Evolutionary conservation across 129 eudicot genomes (phyloP).

Genomic region (Helichrysum umbraculigerum): DNA sequence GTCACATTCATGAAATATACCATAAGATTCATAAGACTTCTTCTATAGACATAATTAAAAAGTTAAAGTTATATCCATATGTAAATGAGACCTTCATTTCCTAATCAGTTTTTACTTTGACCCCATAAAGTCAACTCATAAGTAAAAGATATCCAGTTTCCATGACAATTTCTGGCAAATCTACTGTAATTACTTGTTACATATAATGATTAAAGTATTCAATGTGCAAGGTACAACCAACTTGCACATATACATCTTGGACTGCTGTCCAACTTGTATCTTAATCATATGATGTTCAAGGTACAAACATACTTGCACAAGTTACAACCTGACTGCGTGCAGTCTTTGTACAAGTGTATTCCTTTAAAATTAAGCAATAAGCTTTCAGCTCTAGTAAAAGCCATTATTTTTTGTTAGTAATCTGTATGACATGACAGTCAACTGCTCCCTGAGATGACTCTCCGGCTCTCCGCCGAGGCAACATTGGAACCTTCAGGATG

Average conservation of each 20-base stretch:
- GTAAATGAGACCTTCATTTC: constrained; percentile 25
- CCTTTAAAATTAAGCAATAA: background rate
- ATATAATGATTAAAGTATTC: background rate
- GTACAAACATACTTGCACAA: background rate
- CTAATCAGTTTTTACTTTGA: constrained; percentile 25
- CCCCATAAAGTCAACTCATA: constrained; percentile 28
- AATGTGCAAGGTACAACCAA: constrained; percentile 21
- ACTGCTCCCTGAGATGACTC: no score
- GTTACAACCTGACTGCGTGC: background rate
- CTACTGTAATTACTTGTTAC: constrained; percentile 23
- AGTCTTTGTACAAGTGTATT: constrained; percentile 5
- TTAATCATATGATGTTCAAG: background rate
- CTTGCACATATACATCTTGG: constrained; percentile 1
- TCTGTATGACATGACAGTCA: no score
- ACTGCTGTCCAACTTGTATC: background rate
- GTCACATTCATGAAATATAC: no score
- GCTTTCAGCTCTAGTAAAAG: background rate
- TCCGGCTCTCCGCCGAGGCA: no score
- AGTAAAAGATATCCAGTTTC: constrained; percentile 13
- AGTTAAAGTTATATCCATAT: constrained; percentile 9
- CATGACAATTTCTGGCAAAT: constrained; percentile 18
- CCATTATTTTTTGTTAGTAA: no score
- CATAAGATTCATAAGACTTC: no score
- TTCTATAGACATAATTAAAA: background rate
- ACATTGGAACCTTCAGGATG: no score